A percentile compares a stretch with the other conserved stretches of the same genome.
Evolutionary conservation across 495 filamentous ascomycete genomes (phyloP).

Genomic region (Symbiotaphrina buchneri): DNA sequence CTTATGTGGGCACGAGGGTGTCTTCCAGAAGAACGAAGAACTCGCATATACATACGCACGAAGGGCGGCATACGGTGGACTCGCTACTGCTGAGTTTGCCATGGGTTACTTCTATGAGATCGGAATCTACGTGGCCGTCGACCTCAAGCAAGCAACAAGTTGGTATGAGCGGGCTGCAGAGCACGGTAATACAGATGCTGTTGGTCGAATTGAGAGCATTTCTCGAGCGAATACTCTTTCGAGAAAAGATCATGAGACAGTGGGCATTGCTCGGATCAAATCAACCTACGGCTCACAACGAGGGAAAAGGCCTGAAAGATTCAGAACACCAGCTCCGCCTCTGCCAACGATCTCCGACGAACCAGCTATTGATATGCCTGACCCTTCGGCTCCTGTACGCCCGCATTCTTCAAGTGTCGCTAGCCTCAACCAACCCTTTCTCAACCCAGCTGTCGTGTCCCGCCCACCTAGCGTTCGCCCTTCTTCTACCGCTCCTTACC

Average conservation of each 20-base stretch:
- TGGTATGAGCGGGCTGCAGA: slow-evolving; percentile 87
- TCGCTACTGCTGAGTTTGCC: slow-evolving; percentile 87
- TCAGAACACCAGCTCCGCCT: slow-evolving; percentile 20
- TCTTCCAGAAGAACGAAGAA: slow-evolving; percentile 88
- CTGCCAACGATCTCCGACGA: slow-evolving; percentile 19
- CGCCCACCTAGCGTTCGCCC: slow-evolving; percentile 10
- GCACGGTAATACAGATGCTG: slow-evolving; percentile 82
- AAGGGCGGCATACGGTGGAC: slow-evolving; percentile 53
- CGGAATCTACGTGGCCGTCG: slow-evolving; percentile 62
- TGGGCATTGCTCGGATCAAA: slow-evolving; percentile 76
- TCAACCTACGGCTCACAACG: slow-evolving; percentile 78
- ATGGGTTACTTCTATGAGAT: slow-evolving; percentile 97
- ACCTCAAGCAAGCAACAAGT: slow-evolving; percentile 58
- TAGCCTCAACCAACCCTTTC: slow-evolving; percentile 14
- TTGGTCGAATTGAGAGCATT: slow-evolving; percentile 60
- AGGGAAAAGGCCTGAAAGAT: slow-evolving; percentile 42
- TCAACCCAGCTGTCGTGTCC: too few species aligned
- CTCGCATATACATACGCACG: slow-evolving; percentile 81
- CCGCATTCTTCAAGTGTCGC: slow-evolving; percentile 8
- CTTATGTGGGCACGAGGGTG: slow-evolving; percentile 73
- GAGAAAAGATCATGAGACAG: slow-evolving; percentile 76
- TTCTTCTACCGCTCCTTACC: slow-evolving; percentile 40
- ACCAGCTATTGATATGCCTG: slow-evolving; percentile 41
- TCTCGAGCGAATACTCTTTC: slow-evolving; percentile 69
- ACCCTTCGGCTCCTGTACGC: slow-evolving; percentile 22